Base-by-base conservation (phyloP, 176 grass and related monocot genomes). In the Oropetium thomaeum region DNA sequence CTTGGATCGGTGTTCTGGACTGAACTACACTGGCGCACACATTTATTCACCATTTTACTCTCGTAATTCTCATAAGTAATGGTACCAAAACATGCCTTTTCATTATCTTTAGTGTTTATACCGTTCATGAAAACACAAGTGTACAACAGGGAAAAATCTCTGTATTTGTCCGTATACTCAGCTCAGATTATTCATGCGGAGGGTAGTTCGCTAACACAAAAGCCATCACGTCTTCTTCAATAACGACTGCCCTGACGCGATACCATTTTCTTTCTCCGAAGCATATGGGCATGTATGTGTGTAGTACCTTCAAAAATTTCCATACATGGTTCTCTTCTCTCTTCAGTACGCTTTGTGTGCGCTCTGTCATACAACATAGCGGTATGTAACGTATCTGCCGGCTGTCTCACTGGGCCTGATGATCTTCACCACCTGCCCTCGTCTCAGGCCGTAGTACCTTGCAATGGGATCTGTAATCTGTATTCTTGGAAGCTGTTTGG, bases 341-440 rank as follows among this genome's bases (percentile, higher is more conserved):
- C 20, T 28, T 65, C 31, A 53, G 16, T 69, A 29, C 34, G 5
- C 27, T 40, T n/a, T n/a, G n/a, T n/a, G n/a, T 37, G 67, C 59
- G 62, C 28, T 27, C 57, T 89, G 72, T 85, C 67, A 92, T 60
- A 96, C 92, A 39, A 90, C 86, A 53, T 89, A 96, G 42, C 92
- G 86, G 39, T 92, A 96, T 65, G 92, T 96, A 43, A 96, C 89
- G 26, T 96, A 96, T 96, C 92, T 86, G 74, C 89, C 92, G 0
- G 92, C 89, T 30, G 92, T 96, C 83, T 92, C 92, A 26, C 92
- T 92, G 48, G 92, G 89, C 5, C 89, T 90, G 82, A 96, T 96
- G 69, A 96, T 92, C 77, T 96, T 96, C 59, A 96, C 92, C n/a
- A 92, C 89, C 29, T 87, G 83, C 22, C 92, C 92, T 66, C 92